Conservation (phyloP, 768 basidiomycete species). For the Tremella fuciformis region DNA sequence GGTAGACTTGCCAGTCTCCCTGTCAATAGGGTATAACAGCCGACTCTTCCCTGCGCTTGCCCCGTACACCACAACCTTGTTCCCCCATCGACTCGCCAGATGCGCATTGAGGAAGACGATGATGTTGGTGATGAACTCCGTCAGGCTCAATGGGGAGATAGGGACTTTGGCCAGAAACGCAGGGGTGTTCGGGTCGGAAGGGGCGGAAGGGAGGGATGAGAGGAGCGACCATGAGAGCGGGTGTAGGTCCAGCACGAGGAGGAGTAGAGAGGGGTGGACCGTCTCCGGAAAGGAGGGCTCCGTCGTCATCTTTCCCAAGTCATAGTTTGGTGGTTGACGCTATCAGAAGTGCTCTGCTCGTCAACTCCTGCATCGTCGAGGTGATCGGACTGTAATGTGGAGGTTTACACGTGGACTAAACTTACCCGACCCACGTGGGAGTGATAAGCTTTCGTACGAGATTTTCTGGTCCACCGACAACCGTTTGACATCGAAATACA, state of each 20-base stretch:
- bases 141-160: conserved; percentile 61
- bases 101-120: conserved; percentile 91
- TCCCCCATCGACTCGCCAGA: conserved; percentile 84
- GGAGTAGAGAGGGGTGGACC: conserved; percentile 59
- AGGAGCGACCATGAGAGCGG: conserved; percentile 82
- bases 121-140: conserved; percentile 74
- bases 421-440: no score
- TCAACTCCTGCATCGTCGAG: no score
- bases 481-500: no score
- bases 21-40: conserved; percentile 64
- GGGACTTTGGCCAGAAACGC: conserved; percentile 20
- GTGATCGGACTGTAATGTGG: no score
- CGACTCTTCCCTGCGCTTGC: conserved; percentile 62
- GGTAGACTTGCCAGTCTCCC: conserved; percentile 14
- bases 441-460: no score
- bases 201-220: conserved; percentile 7
- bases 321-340: no score
- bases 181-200: conserved; percentile 4
- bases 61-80: conserved; percentile 85
- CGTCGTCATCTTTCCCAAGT: no score
- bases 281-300: no score
- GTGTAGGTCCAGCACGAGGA: conserved; percentile 79
- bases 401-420: no score
- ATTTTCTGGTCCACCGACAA: no score
- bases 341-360: no score